Conservation (phyloP, 345 rosid species). For the Turnera subulata region DNA sequence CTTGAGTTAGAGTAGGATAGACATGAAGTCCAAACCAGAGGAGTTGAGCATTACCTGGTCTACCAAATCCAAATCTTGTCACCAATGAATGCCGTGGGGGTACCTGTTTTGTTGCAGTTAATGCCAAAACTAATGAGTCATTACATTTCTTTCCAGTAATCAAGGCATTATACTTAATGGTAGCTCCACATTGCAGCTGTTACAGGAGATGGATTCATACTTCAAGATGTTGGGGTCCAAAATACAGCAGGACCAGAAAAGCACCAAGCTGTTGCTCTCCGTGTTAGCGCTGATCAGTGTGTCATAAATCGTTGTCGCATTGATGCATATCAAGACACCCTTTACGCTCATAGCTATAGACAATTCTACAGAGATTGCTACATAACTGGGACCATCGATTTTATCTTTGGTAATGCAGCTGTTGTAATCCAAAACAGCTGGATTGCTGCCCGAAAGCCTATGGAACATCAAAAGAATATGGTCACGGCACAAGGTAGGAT, state of each 20-base stretch:
- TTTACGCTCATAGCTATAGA: slow-evolving; percentile 11
- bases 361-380: slow-evolving; percentile 18
- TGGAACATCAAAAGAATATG: slow-evolving; percentile 16
- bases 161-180: no score
- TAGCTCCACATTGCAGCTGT: slow-evolving; percentile 13
- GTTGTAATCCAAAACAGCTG: slow-evolving; percentile 17
- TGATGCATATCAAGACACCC: slow-evolving; percentile 20
- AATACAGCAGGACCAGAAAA: slow-evolving; percentile 22
- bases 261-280: slow-evolving; percentile 18
- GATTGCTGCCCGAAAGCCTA: slow-evolving; percentile 6
- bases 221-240: slow-evolving; percentile 14
- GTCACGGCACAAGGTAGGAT: slow-evolving; percentile 14
- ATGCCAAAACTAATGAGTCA: no score
- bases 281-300: slow-evolving; percentile 16
- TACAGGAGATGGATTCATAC: slow-evolving; percentile 19
- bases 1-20: no score
- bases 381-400: slow-evolving; percentile 15
- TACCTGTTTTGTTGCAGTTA: no score
- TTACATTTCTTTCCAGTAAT: no score
- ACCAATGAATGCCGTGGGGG: no score
- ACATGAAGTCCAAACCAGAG: no score
- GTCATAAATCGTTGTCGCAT: slow-evolving; percentile 17
- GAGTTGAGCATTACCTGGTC: no score
- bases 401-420: slow-evolving; percentile 19
- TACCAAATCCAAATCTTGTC: no score